phyloP scores from a whole-genome alignment of 78 protist genomes.

The Dictyostelium capitatum region DNA sequence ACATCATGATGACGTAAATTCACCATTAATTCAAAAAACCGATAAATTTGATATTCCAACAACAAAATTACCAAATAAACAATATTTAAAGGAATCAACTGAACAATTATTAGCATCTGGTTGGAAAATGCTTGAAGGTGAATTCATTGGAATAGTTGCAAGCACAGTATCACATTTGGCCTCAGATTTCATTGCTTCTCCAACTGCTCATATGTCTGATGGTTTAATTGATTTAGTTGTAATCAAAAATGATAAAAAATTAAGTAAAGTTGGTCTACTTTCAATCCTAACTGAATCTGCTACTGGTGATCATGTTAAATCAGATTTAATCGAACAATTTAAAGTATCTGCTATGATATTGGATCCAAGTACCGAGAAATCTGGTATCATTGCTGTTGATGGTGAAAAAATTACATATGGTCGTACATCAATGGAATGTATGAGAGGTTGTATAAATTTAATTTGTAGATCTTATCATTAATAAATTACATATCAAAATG shows the following conservation, averaged over 20 bases:
- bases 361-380: conserved; percentile 50
- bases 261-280: conserved; percentile 25
- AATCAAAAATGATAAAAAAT: conserved; percentile 13
- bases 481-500: background rate
- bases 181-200: conserved; percentile 66
- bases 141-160: conserved; percentile 75
- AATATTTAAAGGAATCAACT: background rate
- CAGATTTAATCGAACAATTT: conserved; percentile 42
- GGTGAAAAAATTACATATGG: conserved; percentile 76
- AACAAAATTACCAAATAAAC: conserved; percentile 3
- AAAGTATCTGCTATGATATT: conserved; percentile 43
- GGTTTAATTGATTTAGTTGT: conserved; percentile 58
- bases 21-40: background rate
- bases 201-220: conserved; percentile 64
- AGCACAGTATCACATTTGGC: conserved; percentile 69
- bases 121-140: conserved; percentile 60
- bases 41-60: background rate
- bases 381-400: conserved; percentile 74
- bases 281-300: conserved; percentile 38
- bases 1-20: background rate
- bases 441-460: conserved; percentile 70
- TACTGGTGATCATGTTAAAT: conserved; percentile 49
- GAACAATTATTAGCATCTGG: background rate
- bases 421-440: conserved; percentile 73
- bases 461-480: conserved; percentile 50